Evolutionary conservation across 257 asterid species (phyloP).

Genomic region (Salvia rosmarinus): DNA sequence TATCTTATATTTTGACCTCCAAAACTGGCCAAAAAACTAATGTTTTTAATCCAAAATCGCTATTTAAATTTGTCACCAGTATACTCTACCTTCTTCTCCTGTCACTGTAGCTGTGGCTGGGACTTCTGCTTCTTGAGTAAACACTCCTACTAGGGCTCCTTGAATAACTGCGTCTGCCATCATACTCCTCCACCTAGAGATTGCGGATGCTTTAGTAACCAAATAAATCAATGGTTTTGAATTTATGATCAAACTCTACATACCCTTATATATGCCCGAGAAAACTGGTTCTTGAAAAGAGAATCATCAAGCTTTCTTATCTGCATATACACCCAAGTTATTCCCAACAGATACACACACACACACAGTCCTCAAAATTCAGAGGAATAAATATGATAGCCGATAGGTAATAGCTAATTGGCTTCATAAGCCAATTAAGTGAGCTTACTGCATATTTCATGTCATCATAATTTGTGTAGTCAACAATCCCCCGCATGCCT

Average conservation of each 20-base stretch:
- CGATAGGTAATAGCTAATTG: not conserved
- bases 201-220: constrained; percentile 8
- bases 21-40: too few species aligned
- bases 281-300: constrained; percentile 69
- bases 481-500: constrained; percentile 85
- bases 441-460: constrained; percentile 70
- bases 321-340: constrained; percentile 34
- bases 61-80: not conserved
- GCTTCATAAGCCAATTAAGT: not conserved
- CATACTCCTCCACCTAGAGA: constrained; percentile 73
- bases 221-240: not conserved
- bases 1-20: too few species aligned
- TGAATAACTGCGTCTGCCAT: constrained; percentile 52
- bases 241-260: constrained; percentile 24
- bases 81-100: constrained; percentile 58
- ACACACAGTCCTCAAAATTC: not conserved
- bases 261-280: constrained; percentile 77
- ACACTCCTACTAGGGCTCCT: constrained; percentile 69
- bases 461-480: constrained; percentile 67
- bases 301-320: constrained; percentile 85
- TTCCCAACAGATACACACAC: not conserved
- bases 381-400: not conserved
- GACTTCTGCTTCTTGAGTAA: constrained; percentile 68
- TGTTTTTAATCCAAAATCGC: not conserved
- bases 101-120: constrained; percentile 56